Evolutionary conservation across 1,139 yeast species (phyloP).

Genomic region (Taphrina wiesneri): DNA sequence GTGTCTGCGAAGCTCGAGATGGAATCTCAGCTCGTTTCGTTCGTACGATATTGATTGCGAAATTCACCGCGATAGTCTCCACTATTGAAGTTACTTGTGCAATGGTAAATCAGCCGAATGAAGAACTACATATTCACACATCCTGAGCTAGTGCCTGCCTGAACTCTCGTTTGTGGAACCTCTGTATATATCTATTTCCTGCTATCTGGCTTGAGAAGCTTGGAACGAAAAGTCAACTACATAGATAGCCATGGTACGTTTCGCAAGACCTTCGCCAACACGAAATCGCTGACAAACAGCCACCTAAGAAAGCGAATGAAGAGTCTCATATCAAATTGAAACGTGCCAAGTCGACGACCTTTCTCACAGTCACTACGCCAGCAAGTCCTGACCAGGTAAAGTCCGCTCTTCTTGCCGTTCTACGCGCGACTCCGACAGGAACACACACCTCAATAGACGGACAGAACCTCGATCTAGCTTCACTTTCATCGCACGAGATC

Average conservation of each 20-base stretch:
- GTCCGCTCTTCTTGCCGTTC: neutral
- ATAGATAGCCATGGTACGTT: neutral
- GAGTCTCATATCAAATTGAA: conserved; percentile 8
- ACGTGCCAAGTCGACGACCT: neutral
- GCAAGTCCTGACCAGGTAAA: neutral
- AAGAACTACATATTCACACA: too few species aligned
- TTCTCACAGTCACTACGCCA: neutral
- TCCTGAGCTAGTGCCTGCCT: too few species aligned
- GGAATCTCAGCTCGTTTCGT: neutral
- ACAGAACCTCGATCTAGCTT: neutral
- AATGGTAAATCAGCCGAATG: too few species aligned
- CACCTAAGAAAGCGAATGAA: neutral
- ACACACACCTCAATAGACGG: neutral
- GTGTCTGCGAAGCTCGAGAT: neutral
- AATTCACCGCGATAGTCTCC: neutral
- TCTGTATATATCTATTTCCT: too few species aligned
- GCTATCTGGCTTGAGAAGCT: too few species aligned
- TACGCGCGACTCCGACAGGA: neutral
- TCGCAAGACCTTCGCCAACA: neutral
- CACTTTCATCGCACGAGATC: neutral
- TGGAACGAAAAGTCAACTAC: too few species aligned
- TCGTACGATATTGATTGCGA: conserved; percentile 1
- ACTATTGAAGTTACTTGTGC: neutral
- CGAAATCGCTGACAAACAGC: neutral
- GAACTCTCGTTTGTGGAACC: too few species aligned